These are phyloP conservation scores for Alternaria tenuissima DNA, from an alignment of 2,329 filamentous ascomycete genomes.

Conservation along the genomic window DNA sequence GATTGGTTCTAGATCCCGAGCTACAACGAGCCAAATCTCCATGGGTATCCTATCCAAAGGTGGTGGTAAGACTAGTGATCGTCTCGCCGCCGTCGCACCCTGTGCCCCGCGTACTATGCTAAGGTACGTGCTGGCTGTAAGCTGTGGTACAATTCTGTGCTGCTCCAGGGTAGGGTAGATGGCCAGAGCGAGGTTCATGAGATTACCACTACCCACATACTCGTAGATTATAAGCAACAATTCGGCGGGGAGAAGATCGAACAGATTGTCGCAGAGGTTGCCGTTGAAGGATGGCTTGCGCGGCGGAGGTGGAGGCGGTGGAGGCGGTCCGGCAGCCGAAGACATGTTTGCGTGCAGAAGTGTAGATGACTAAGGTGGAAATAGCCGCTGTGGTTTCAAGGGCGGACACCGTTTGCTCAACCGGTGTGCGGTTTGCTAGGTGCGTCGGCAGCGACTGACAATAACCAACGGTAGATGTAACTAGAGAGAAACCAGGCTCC, in stretches of 20 bases:
- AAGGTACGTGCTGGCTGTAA: constrained; percentile 36
- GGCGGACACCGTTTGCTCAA: constrained; percentile 24
- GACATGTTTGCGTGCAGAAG: constrained; percentile 28
- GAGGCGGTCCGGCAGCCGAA: constrained; percentile 29
- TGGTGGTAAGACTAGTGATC: not conserved
- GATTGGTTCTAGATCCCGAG: constrained; percentile 46
- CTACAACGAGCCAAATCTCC: constrained; percentile 54
- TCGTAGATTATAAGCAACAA: constrained; percentile 57
- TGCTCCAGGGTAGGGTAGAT: constrained; percentile 55
- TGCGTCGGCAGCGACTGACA: constrained; percentile 28
- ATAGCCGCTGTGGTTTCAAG: not conserved
- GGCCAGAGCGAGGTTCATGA: constrained; percentile 57
- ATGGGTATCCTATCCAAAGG: constrained; percentile 42
- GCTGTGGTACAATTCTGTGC: constrained; percentile 44
- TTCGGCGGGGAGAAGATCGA: constrained; percentile 57
- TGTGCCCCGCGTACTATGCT: constrained; percentile 29
- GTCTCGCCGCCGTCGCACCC: not conserved
- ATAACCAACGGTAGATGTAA: constrained; percentile 49
- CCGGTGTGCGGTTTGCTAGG: constrained; percentile 44
- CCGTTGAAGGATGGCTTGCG: constrained; percentile 13
- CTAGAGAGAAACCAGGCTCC: constrained; percentile 61
- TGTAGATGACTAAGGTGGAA: not conserved
- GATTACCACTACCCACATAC: constrained; percentile 51
- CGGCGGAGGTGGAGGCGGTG: constrained; percentile 23
- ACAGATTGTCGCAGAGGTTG: constrained; percentile 14